phyloP scores from a whole-genome alignment of 225 moss, liverwort and hornwort species.

The Pseudoscleropodium purum region DNA sequence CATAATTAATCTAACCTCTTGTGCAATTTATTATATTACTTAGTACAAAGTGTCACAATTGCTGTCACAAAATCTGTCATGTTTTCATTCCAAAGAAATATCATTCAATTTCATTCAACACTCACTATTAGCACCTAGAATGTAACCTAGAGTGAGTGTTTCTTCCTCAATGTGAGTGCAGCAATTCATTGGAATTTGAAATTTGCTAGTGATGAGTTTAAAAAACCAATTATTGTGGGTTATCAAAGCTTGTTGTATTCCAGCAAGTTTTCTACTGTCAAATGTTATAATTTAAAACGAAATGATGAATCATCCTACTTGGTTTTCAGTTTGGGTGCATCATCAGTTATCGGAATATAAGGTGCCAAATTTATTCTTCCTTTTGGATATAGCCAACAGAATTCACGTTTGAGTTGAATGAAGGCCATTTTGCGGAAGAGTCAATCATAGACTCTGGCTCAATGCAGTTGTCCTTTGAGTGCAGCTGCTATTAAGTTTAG shows the following conservation, averaged over 20 bases:
- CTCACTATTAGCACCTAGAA: not conserved
- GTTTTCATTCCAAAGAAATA: not conserved
- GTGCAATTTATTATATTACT: not conserved
- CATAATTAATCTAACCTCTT: not conserved
- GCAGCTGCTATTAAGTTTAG: not conserved
- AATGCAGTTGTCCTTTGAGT: not conserved
- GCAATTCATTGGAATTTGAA: not conserved
- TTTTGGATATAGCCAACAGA: not conserved
- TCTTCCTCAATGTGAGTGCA: rapidly evolving
- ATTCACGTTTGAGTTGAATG: not conserved
- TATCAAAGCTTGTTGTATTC: not conserved
- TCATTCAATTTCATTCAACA: not conserved
- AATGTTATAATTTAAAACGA: not conserved
- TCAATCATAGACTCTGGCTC: not conserved
- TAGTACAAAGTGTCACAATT: not conserved
- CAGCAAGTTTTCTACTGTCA: not conserved
- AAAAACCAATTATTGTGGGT: not conserved
- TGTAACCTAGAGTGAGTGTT: not conserved
- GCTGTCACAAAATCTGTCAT: not conserved
- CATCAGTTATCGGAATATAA: not conserved
- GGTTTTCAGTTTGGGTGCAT: not conserved
- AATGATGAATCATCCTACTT: not conserved
- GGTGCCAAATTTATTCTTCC: not conserved
- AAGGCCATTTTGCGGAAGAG: not conserved
- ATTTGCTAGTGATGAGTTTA: not conserved